Conservation (phyloP, 371 early-diverging fungal species). For the Actinomucor elegans region DNA sequence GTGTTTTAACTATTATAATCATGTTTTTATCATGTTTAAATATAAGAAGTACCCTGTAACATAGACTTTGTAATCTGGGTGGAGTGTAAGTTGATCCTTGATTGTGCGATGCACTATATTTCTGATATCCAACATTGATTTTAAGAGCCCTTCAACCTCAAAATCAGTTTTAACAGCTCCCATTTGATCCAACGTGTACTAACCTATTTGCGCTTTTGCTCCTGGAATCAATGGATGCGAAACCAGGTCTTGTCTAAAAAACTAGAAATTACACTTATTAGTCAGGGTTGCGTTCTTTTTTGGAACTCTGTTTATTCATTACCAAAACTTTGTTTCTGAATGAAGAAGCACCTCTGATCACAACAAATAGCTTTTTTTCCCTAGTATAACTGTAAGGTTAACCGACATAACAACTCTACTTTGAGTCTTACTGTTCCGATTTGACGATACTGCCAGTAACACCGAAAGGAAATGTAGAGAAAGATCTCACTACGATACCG, state of each 20-base stretch:
- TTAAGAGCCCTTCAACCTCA: too few species aligned
- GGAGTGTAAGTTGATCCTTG: constrained; percentile 6
- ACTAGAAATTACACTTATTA: background rate
- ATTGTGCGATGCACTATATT: constrained; percentile 10
- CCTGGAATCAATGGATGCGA: constrained; percentile 14
- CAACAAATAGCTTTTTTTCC: constrained; percentile 7
- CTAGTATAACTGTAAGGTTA: background rate
- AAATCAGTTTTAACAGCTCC: too few species aligned
- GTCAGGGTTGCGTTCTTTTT: too few species aligned
- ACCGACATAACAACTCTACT: background rate
- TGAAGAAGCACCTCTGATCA: constrained; percentile 11
- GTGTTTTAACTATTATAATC: background rate
- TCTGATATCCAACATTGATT: constrained; percentile 10
- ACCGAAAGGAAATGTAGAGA: constrained; percentile 14
- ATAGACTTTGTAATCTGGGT: constrained; percentile 10
- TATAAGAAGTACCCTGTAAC: constrained; percentile 14
- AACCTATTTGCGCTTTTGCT: constrained; percentile 8
- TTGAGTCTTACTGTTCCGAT: constrained; percentile 11
- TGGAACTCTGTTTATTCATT: background rate
- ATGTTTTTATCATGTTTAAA: too few species aligned
- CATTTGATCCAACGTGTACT: background rate
- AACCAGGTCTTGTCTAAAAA: background rate
- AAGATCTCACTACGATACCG: constrained; percentile 15
- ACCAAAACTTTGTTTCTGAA: constrained; percentile 6
- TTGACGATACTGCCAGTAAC: constrained; percentile 10